Percentiles rank a stretch among this genome's conserved stretches.
Conservation (phyloP, 768 basidiomycete genomes). For the Agrocybe praecox region DNA sequence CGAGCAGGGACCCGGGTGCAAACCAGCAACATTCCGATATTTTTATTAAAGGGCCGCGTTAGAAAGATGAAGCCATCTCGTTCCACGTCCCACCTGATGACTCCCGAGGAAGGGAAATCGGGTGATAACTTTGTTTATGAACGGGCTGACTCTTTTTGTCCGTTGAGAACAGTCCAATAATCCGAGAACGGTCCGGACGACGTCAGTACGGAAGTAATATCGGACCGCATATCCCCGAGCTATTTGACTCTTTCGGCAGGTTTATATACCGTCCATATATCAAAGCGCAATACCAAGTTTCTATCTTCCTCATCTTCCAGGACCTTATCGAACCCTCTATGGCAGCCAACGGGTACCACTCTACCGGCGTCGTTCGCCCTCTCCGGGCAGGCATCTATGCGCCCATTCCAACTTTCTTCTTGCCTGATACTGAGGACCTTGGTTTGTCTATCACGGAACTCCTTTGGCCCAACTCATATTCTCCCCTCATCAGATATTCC, state of each 20-base stretch:
- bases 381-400: slow-evolving; percentile 80
- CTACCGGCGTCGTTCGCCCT: slow-evolving; percentile 46
- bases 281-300: slow-evolving; percentile 1
- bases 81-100: slow-evolving; percentile 10
- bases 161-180: slow-evolving; percentile 11
- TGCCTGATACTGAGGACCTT: slow-evolving; percentile 74
- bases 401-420: slow-evolving; percentile 87
- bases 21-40: neutral
- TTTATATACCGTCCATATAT: slow-evolving; percentile 16
- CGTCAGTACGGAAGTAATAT: slow-evolving; percentile 14
- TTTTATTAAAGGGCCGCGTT: neutral
- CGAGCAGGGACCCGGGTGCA: neutral
- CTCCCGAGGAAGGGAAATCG: slow-evolving; percentile 7
- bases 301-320: slow-evolving; percentile 16
- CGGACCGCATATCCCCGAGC: slow-evolving; percentile 29
- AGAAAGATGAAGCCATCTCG: neutral
- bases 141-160: slow-evolving; percentile 8
- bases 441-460: slow-evolving; percentile 46
- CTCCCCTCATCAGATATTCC: slow-evolving; percentile 51
- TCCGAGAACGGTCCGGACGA: slow-evolving; percentile 28
- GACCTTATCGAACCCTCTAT: slow-evolving; percentile 29
- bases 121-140: neutral
- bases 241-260: slow-evolving; percentile 14
- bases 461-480: neutral
- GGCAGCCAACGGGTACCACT: slow-evolving; percentile 41